These are phyloP conservation scores for Podospora pseudoanserina DNA, from an alignment of 495 filamentous ascomycete genomes.

Conservation along the genomic window DNA sequence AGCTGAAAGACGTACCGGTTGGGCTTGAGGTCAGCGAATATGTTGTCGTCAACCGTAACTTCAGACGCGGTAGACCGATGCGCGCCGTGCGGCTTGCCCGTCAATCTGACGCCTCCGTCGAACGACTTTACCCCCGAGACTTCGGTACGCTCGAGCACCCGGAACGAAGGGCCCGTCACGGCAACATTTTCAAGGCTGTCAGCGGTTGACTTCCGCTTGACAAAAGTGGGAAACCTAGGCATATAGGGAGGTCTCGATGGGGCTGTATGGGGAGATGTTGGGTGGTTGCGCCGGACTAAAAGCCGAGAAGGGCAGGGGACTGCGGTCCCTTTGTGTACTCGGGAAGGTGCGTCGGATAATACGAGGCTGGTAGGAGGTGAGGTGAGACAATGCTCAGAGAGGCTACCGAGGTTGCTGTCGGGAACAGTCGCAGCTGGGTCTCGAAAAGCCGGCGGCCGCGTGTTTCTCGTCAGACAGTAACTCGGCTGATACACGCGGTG, in stretches of 20 bases:
- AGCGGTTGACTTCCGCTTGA: constrained; percentile 50
- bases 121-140: constrained; percentile 39
- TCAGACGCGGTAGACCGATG: constrained; percentile 30
- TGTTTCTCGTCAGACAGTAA: constrained; percentile 13
- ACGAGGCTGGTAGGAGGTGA: constrained; percentile 9
- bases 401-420: neutral
- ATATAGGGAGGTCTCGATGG: constrained; percentile 35
- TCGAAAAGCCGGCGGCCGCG: constrained; percentile 3
- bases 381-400: neutral
- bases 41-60: constrained; percentile 51
- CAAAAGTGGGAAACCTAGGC: constrained; percentile 51
- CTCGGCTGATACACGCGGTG: constrained; percentile 15
- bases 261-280: neutral
- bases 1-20: constrained; percentile 46
- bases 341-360: constrained; percentile 5
- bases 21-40: constrained; percentile 51
- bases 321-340: constrained; percentile 4
- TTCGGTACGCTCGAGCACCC: constrained; percentile 47
- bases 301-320: neutral
- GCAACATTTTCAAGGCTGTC: constrained; percentile 46
- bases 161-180: constrained; percentile 44
- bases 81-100: constrained; percentile 28
- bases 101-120: constrained; percentile 38
- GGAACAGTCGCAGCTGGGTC: constrained; percentile 5
- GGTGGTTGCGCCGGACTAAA: neutral